Evolutionary conservation across 768 basidiomycete species (phyloP).

Genomic region (Mycena rebaudengoi): DNA sequence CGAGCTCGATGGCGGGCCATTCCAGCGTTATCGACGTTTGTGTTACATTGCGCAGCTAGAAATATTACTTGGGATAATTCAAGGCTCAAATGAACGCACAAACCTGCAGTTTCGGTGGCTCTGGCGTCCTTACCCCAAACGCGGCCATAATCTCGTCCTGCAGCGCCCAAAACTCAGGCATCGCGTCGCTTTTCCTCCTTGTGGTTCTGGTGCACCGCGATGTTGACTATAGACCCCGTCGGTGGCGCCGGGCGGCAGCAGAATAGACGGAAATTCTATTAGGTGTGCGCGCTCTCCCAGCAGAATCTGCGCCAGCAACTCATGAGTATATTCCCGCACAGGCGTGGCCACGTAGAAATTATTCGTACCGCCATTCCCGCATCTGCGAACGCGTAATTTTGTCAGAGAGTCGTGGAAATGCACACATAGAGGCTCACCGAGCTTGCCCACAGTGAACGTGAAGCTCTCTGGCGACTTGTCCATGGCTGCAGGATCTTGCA

Average conservation of each 20-base stretch:
- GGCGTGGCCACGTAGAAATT: slow-evolving; percentile 6
- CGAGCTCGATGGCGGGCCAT: slow-evolving; percentile 89
- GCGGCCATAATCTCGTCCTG: slow-evolving; percentile 82
- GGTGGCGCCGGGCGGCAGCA: slow-evolving; percentile 92
- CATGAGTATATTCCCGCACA: neutral
- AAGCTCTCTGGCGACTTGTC: slow-evolving; percentile 64
- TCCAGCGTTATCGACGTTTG: slow-evolving; percentile 97
- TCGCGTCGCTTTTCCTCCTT: slow-evolving; percentile 86
- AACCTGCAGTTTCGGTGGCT: slow-evolving; percentile 79
- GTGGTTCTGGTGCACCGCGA: slow-evolving; percentile 90
- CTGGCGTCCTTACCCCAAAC: slow-evolving; percentile 75
- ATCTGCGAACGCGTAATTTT: slow-evolving; percentile 55
- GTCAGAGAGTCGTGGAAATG: slow-evolving; percentile 5
- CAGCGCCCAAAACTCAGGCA: slow-evolving; percentile 81
- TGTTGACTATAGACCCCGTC: slow-evolving; percentile 96
- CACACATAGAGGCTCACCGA: slow-evolving; percentile 64
- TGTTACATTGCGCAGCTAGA: slow-evolving; percentile 88
- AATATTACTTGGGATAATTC: neutral
- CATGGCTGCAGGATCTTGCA: too few species aligned
- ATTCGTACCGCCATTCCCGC: slow-evolving; percentile 92
- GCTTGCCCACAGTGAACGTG: slow-evolving; percentile 94
- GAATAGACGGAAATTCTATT: slow-evolving; percentile 96
- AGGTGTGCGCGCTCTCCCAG: slow-evolving; percentile 94
- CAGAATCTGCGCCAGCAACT: slow-evolving; percentile 76
- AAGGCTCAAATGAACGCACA: slow-evolving; percentile 23